Percentiles rank a stretch among this genome's conserved stretches.
phyloP scores from a whole-genome alignment of 2,329 filamentous ascomycete genomes.

The Talaromyces verruculosus region DNA sequence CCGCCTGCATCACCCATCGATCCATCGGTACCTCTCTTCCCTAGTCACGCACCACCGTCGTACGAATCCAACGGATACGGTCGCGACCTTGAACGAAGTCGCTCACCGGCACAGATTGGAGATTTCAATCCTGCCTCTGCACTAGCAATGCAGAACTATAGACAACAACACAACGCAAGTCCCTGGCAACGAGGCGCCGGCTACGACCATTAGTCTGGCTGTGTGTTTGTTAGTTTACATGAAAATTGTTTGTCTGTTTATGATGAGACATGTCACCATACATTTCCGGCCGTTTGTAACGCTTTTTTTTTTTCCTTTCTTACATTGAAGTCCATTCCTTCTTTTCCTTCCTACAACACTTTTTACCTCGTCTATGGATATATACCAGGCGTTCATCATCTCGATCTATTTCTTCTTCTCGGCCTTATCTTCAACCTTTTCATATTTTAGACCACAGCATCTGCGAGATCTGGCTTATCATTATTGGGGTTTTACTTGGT shows the following conservation, averaged over 20 bases:
- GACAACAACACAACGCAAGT: slow-evolving; percentile 56
- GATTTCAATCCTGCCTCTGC: slow-evolving; percentile 34
- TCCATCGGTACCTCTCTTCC: slow-evolving; percentile 49
- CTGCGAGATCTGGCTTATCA: slow-evolving; percentile 17
- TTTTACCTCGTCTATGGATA: slow-evolving; percentile 15
- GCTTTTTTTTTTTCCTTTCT: neutral
- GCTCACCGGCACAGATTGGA: slow-evolving; percentile 18
- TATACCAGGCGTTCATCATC: slow-evolving; percentile 21
- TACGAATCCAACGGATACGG: slow-evolving; percentile 28
- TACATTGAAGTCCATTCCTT: neutral
- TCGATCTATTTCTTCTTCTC: slow-evolving; percentile 19
- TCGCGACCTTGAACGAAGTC: slow-evolving; percentile 11
- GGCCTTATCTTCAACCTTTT: slow-evolving; percentile 8
- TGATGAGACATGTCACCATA: slow-evolving; percentile 39
- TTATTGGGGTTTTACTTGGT: neutral
- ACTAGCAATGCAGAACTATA: slow-evolving; percentile 35
- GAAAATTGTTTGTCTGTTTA: slow-evolving; percentile 28
- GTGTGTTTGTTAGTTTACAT: slow-evolving; percentile 11
- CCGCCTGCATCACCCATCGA: slow-evolving; percentile 49
- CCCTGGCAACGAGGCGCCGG: slow-evolving; percentile 67
- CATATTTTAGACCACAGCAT: slow-evolving; percentile 18
- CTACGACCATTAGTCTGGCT: slow-evolving; percentile 55
- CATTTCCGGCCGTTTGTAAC: neutral
- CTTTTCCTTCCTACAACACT: neutral
- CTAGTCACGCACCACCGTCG: slow-evolving; percentile 44